phyloP scores from a whole-genome alignment of 805 yeast genomes.

The Kodamaea kakaduensis region DNA sequence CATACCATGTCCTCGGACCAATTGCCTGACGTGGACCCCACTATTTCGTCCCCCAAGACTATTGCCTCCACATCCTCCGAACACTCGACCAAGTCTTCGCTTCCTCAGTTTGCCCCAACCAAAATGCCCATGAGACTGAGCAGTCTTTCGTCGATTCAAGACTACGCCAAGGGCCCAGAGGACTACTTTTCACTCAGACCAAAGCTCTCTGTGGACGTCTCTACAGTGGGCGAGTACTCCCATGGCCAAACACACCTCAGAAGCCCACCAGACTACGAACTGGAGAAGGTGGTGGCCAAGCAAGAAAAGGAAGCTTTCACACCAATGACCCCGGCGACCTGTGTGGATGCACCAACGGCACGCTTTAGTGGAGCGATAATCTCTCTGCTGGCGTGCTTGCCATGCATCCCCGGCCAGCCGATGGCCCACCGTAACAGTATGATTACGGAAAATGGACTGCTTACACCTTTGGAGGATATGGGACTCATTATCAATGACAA shows the following conservation, averaged over 20 bases:
- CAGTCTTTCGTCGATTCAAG: not conserved
- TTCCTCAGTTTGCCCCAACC: no score
- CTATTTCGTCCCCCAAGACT: no score
- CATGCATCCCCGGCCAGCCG: slow-evolving; percentile 1
- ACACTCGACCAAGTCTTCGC: no score
- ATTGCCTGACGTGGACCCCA: no score
- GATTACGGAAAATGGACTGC: slow-evolving; percentile 7
- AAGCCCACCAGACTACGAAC: slow-evolving; percentile 8
- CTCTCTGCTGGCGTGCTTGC: slow-evolving; percentile 3
- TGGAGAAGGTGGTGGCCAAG: slow-evolving; percentile 4
- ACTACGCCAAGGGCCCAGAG: slow-evolving; percentile 4
- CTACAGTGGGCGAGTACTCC: slow-evolving; percentile 1
- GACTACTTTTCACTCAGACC: slow-evolving; percentile 14
- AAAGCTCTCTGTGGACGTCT: slow-evolving; percentile 10
- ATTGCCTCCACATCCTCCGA: no score
- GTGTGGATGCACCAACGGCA: slow-evolving; percentile 2
- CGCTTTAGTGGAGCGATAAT: no score
- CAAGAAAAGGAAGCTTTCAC: slow-evolving; percentile 8
- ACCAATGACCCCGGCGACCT: slow-evolving; percentile 9
- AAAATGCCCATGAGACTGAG: not conserved
- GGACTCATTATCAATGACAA: slow-evolving; percentile 10
- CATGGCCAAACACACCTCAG: slow-evolving; percentile 5
- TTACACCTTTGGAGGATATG: slow-evolving; percentile 9
- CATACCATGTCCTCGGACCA: no score
- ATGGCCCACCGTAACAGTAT: slow-evolving; percentile 9